Base-by-base conservation (phyloP, 2,329 filamentous ascomycete genomes). In the Aspergillus cejpii region DNA sequence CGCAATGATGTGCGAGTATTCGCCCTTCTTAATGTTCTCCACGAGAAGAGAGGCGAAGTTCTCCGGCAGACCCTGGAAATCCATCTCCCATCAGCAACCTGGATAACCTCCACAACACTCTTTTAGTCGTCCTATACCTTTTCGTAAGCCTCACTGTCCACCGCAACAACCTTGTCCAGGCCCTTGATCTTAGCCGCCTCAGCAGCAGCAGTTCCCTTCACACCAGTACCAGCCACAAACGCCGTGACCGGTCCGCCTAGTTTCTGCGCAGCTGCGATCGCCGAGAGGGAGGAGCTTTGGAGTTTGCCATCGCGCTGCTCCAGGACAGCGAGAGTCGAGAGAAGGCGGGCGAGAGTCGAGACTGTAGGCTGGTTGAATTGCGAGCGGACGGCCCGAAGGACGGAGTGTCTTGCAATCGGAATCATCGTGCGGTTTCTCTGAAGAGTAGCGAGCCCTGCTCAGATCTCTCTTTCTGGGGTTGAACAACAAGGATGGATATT, bases 11-110 rank as follows among this genome's bases (percentile, higher is more conserved):
- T 98, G 92, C 49, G 90, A 94, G 68, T 89, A 97, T 48, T 84
- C 87, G 49, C 87, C 90, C 66, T 92, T 92, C 74, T 94, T 94
- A 70, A 97, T 91, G 69, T 97, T 98, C 68, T 97, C 91, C 41
- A 89, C 85, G 31, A 98, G 76, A 37, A 98, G 75, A 44, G 89
- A 86, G n/a, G 91, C 92, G 63, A 80, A 97, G 74, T 87, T 96
- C 73, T 98, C 92, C 41, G 92, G 83, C 1, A 98, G 79, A 39
- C 89, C 88, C 87, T 89, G 54, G 21, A 40, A 12, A n/a, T n/a
- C 10, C 21, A 34, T 11, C 4, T 28, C n/a, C 11, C 27, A 40
- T 39, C 24, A 49, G 50, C 55, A 40, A 41, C 23, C 40, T 38
- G 6, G 37, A 23, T 20, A 21, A 26, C 6, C 28, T 5, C 14